Evolutionary conservation across 2,329 filamentous ascomycete species (phyloP), one percentile per base, ranked within the genome.

Genomic region (Westerdykella aurantiaca): DNA sequence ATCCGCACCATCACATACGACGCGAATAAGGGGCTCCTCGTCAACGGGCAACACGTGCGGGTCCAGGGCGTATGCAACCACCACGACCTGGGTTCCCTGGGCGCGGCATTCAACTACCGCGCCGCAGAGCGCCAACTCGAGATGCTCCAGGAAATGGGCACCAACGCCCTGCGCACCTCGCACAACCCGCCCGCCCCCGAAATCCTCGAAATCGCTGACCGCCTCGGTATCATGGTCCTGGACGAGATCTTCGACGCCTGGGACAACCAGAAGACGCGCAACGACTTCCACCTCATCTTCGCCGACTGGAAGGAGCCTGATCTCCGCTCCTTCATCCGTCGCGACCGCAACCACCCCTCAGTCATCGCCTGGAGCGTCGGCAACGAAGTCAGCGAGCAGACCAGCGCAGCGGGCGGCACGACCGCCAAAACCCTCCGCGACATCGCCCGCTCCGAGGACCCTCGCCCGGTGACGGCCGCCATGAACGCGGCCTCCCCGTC

Each of bases 221-320:
- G 61, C 1, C 58, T 74, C 55, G 76, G 76, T 0, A 70, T 79
- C 45, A 38, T 79, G 3, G 72, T 79, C 3, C 56, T 79, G 31
- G 72, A 77, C 48, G 76, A 80, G 58, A 72, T 76, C 14, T 79
- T 79, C 49, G 77, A 79, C 54, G 61, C 55, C 7, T 80, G 76
- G 76, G 51, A 65, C n/a, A 52, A 37, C n/a, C 47, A 59, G 16
- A 79, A 79, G 55, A 71, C 63, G 0, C 47, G 49, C 1, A 72
- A 73, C 47, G 77, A 79, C 53, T 78, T 73, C 50, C 72, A 77
- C 47, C 52, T 73, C 13, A 70, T 79, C 46, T 79, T 77, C 44
- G 23, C 59, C 0, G 75, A 79, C 38, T 79, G 76, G 76, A 66
- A 73, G 46, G 76, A 79, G 60, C 63, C 74, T 0, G 75, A 79